Base-by-base conservation (phyloP, 495 filamentous ascomycete species). In the Cetradonia linearis region DNA sequence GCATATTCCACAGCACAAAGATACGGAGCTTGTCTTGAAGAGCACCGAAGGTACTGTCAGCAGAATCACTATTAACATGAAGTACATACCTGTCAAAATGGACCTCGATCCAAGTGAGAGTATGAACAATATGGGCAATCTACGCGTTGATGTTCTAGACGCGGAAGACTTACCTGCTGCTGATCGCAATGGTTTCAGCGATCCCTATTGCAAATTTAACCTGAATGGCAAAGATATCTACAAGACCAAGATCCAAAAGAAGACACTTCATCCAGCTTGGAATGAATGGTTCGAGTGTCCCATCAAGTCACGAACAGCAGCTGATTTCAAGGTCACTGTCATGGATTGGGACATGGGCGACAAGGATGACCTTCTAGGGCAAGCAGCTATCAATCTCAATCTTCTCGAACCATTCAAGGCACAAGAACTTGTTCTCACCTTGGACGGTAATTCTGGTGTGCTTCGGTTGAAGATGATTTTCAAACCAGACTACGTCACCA, bases 281-380 rank as follows among this genome's bases (percentile, higher is more conserved):
- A 96, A 96, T 66, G 94, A 99, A 67, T 86, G 82, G 68, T 97
- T 97, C 69, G 93, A 96, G 67, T 78, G 86, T 6, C 77, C 85
- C 5, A 73, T 99, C 66, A 83, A 84, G 44, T 92, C 88, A 5
- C 76, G 93, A 37, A 95, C 89, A 10, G 90, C 82, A 0, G 86
- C 90, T n/a, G 77, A 91, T 14, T 93, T 97, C 75, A 81, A 79
- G 25, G 86, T 91, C 59, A 85, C 86, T 47, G 81, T 96, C 8
- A 93, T 86, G 69, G 93, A 99, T 69, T 99, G 90, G 84, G 93
- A 99, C 69, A 89, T 95, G 75, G 91, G 85, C 55, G 88, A 90
- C 71, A 89, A 88, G 69, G 88, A 89, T 1, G 93, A 97, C 73
- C 88, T 86, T 67, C 74, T 99, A 13, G 90, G 91, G 40, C 78